Percentiles rank a stretch among this genome's conserved stretches.
These are phyloP conservation scores for Tetrahymena thermophila DNA, from an alignment of 73 alveolate species.

Conservation along the genomic window DNA sequence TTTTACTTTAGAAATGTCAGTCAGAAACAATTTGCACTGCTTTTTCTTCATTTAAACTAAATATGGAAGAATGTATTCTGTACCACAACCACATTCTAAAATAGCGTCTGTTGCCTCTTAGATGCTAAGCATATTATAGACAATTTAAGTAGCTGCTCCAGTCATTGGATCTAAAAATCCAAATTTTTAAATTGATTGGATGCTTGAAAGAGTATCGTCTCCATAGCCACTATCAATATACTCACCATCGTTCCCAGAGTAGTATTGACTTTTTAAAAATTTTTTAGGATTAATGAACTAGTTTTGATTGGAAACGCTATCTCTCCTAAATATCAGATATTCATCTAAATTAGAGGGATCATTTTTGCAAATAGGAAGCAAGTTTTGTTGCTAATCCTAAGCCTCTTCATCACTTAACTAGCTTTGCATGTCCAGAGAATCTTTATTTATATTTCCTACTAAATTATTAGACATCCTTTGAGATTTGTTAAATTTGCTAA, in stretches of 20 bases:
- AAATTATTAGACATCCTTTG: not conserved
- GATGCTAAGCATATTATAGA: not conserved
- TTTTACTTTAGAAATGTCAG: not conserved
- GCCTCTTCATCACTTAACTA: not conserved
- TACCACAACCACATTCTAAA: not conserved
- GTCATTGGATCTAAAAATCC: not conserved
- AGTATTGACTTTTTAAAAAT: not conserved
- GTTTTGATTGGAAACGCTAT: not conserved
- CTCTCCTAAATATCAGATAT: not conserved
- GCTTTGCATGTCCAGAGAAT: not conserved
- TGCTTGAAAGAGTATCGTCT: not conserved
- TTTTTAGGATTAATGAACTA: not conserved
- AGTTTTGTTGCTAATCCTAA: not conserved
- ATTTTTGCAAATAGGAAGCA: not conserved
- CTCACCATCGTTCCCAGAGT: not conserved
- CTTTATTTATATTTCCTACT: no score
- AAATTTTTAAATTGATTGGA: not conserved
- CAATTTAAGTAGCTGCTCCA: not conserved
- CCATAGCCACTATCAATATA: not conserved
- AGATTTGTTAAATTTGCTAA: not conserved
- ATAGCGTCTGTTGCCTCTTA: not conserved
- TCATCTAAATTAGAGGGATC: not conserved
- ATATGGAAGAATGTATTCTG: not conserved
- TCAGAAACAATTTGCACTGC: not conserved
- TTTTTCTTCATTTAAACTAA: not conserved